phyloP scores from a whole-genome alignment of 352 stramenopile species.

The Phytophthora tentaculata region DNA sequence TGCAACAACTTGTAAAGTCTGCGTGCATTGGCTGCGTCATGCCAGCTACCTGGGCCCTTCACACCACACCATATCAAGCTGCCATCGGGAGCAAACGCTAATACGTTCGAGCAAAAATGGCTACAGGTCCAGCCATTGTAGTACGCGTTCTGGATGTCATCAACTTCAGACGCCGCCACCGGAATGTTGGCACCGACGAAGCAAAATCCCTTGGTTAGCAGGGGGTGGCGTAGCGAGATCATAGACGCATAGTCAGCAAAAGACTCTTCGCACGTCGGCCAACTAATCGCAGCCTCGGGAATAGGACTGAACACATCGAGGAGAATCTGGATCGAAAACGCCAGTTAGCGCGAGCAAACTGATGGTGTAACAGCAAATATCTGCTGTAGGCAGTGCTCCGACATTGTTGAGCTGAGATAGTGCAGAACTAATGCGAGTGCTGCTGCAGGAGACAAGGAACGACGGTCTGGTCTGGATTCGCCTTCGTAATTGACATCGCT shows the following conservation, averaged over 20 bases:
- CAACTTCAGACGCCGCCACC: not conserved
- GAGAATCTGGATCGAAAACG: not conserved
- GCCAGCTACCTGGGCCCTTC: no score
- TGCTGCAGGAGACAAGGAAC: slow-evolving; percentile 2
- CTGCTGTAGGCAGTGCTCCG: slow-evolving; percentile 4
- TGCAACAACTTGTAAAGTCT: no score
- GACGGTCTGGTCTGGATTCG: slow-evolving; percentile 1
- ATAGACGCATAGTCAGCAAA: not conserved
- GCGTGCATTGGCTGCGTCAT: no score
- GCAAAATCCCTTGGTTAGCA: not conserved
- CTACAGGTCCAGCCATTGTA: slow-evolving; percentile 13
- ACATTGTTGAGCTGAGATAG: slow-evolving; percentile 6
- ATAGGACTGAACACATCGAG: not conserved
- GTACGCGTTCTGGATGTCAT: not conserved
- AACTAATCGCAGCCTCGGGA: not conserved
- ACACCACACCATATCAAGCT: no score
- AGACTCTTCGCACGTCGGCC: not conserved
- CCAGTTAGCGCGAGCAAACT: not conserved
- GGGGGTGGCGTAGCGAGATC: not conserved
- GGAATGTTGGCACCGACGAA: not conserved
- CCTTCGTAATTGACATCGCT: not conserved
- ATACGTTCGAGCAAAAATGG: slow-evolving; percentile 28
- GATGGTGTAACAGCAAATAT: slow-evolving; percentile 10
- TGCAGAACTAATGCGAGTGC: slow-evolving; percentile 3
- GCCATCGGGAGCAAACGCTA: slow-evolving; percentile 26